Evolutionary conservation across 2,329 filamentous ascomycete species (phyloP).

Genomic region (Colletotrichum sp.): DNA sequence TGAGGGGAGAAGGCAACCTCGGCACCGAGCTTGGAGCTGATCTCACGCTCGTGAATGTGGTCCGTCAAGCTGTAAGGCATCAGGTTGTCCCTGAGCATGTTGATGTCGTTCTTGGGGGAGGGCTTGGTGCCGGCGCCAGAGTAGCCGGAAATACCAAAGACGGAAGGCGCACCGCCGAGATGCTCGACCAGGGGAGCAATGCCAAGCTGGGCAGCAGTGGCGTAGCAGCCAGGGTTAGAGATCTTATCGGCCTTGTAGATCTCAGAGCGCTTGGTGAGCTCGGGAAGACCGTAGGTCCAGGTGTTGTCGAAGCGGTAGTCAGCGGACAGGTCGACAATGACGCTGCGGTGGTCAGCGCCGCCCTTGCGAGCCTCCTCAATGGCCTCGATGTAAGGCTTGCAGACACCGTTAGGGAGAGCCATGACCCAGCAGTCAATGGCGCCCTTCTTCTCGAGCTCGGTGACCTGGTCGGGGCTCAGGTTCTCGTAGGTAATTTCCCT

Average conservation of each 20-base stretch:
- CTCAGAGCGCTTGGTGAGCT: conserved; percentile 77
- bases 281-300: conserved; percentile 92
- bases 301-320: conserved; percentile 88
- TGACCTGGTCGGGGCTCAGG: conserved; percentile 83
- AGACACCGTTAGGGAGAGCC: conserved; percentile 94
- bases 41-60: conserved; percentile 94
- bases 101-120: conserved; percentile 89
- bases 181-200: conserved; percentile 81
- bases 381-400: conserved; percentile 91
- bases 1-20: conserved; percentile 89
- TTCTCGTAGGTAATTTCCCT: conserved; percentile 92
- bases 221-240: conserved; percentile 93
- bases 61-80: conserved; percentile 91
- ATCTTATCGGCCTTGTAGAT: conserved; percentile 84
- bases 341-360: conserved; percentile 58
- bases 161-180: conserved; percentile 77
- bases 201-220: conserved; percentile 88
- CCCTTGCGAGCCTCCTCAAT: conserved; percentile 72
- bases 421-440: conserved; percentile 97
- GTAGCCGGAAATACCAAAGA: conserved; percentile 94
- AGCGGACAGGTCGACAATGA: conserved; percentile 94
- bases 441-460: conserved; percentile 80
- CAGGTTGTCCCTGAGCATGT: conserved; percentile 83
- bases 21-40: conserved; percentile 76
- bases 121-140: conserved; percentile 95